Evolutionary conservation across 139 green algal species (phyloP).

Genomic region (Volvox africanus): DNA sequence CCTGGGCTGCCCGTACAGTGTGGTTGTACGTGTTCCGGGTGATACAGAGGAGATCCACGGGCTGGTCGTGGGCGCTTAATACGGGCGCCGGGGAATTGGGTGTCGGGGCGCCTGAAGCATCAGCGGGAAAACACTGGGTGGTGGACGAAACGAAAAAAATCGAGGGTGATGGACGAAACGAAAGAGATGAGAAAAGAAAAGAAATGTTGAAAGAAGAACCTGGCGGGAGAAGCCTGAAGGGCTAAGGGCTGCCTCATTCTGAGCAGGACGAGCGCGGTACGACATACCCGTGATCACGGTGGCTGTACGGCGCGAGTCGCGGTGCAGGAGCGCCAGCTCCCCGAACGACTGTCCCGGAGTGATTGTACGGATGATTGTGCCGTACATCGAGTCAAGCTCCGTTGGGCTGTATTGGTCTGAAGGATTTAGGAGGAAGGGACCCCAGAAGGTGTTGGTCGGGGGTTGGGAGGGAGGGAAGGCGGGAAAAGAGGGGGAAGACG

Average conservation of each 20-base stretch:
- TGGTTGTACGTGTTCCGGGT: slow-evolving; percentile 28
- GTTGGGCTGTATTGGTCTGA: neutral
- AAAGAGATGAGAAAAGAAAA: no score
- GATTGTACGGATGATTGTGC: slow-evolving; percentile 28
- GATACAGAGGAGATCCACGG: slow-evolving; percentile 5
- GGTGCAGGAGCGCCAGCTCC: slow-evolving; percentile 55
- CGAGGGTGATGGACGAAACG: no score
- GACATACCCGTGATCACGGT: slow-evolving; percentile 31
- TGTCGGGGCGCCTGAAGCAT: neutral
- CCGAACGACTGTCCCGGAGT: slow-evolving; percentile 44
- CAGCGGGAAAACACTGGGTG: no score
- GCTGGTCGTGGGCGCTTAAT: neutral
- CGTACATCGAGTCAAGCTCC: slow-evolving; percentile 26
- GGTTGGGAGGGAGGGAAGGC: neutral
- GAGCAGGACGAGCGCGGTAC: neutral
- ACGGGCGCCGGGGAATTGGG: neutral
- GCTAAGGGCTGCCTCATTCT: no score
- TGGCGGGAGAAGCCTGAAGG: no score
- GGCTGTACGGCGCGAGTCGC: slow-evolving; percentile 39
- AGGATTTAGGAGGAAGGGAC: neutral
- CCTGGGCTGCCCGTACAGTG: slow-evolving; percentile 31
- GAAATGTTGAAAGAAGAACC: no score
- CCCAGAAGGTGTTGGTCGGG: no score
- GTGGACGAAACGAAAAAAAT: no score
- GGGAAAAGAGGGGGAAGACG: neutral